Evolutionary conservation across 1,284 basidiomycete genomes (phyloP), one percentile per base, ranked within the genome.

Genomic region (Lentinus polychrous): DNA sequence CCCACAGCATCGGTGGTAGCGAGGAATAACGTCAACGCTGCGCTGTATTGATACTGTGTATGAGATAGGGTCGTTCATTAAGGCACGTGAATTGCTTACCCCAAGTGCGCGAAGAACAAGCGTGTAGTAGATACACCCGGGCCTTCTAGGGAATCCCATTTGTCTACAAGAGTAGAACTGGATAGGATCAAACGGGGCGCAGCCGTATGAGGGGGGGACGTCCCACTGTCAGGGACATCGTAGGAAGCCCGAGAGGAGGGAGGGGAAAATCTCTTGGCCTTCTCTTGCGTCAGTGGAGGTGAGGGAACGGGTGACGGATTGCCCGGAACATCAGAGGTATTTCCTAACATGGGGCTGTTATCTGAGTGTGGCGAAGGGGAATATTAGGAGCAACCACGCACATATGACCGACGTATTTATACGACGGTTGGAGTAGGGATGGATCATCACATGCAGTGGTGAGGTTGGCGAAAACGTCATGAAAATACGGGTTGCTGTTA

Each of bases 1-100:
- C 83, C 55, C 59, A 90, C 87, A 47, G 85, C 78, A 66, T 90
- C 86, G 15, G 86, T 90, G 11, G 88, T 90, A 6, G 86, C 86
- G 10, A 90, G 78, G 62, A 90, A 90, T 50, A 89, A 62, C 11
- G 85, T 74, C 63, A 88, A 62, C 2, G 85, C 86, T 43, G 85
- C 84, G 43, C 86, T 88, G 59, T 33, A 48, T 46, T 33, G n/a
- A n/a, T n/a, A n/a, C n/a, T 49, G 40, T 46, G 20, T 8, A 52
- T 50, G 52, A 53, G 50, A 43, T 54, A 49, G 52, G 44, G 38
- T 39, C 41, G 48, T 43, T 47, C 42, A 47, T 27, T 42, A 40
- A 15, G n/a, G 15, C 18, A 22, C 44, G 38, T 49, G 48, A 18
- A 43, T 34, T 31, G 56, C 60, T 56, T 60, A 82, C 79, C 79